These are phyloP conservation scores for Durusdinium trenchii DNA, from an alignment of 73 alveolate genomes.

Conservation along the genomic window DNA sequence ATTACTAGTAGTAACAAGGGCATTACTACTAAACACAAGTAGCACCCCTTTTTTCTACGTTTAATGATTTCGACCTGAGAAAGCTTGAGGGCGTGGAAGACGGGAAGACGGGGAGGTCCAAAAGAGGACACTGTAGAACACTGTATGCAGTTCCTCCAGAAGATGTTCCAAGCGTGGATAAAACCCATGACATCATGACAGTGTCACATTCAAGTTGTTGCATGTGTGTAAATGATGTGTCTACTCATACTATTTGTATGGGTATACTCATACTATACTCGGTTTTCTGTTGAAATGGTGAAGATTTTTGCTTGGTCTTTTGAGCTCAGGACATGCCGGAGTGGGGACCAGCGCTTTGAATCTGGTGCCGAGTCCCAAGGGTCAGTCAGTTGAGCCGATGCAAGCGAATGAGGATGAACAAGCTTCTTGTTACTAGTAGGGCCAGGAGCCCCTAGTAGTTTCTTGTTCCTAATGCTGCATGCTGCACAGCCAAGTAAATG, in stretches of 20 bases:
- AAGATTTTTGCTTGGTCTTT: neutral
- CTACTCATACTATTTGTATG: neutral
- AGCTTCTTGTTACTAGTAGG: neutral
- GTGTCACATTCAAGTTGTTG: neutral
- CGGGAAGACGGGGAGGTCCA: too few species aligned
- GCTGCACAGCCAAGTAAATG: neutral
- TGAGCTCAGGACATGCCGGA: neutral
- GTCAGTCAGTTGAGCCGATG: neutral
- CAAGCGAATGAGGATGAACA: neutral
- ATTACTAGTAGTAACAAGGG: neutral
- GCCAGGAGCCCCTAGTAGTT: neutral
- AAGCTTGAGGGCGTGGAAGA: too few species aligned
- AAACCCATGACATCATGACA: neutral
- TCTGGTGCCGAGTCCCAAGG: neutral
- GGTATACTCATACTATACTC: neutral
- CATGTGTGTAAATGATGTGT: neutral
- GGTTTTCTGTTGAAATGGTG: neutral
- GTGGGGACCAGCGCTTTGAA: conserved; percentile 54
- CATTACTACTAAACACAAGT: neutral
- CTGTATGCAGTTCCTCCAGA: too few species aligned
- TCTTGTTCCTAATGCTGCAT: neutral
- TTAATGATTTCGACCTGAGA: neutral
- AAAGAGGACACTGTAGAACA: too few species aligned
- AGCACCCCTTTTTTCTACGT: neutral
- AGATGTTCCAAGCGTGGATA: too few species aligned